These are phyloP conservation scores for Aspergillus calidoustus DNA, from an alignment of 2,329 filamentous ascomycete genomes.

Conservation along the genomic window DNA sequence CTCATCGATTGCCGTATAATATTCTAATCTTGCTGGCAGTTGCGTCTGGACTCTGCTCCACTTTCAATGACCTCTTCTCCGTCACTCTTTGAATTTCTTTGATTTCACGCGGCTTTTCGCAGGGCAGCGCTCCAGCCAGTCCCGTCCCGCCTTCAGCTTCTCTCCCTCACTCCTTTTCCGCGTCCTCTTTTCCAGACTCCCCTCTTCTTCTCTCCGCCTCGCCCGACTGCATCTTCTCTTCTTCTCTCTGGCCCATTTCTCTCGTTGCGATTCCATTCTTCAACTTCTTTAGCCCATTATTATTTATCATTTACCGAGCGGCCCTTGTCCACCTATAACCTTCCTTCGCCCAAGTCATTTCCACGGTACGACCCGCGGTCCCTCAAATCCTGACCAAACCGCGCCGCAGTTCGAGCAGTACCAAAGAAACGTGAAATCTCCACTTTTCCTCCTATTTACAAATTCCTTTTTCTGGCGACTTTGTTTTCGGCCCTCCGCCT, in stretches of 20 bases:
- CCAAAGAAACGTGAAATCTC: slow-evolving; percentile 18
- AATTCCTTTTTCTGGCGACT: slow-evolving; percentile 38
- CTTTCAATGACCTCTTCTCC: slow-evolving; percentile 13
- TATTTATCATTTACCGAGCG: background rate
- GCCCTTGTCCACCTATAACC: slow-evolving; percentile 11
- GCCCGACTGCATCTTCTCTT: slow-evolving; percentile 1
- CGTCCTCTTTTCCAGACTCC: slow-evolving; percentile 7
- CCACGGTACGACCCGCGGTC: slow-evolving; percentile 28
- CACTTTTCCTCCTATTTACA: slow-evolving; percentile 38
- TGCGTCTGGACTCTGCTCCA: slow-evolving; percentile 2
- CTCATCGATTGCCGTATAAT: background rate
- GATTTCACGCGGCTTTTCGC: background rate
- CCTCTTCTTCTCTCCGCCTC: slow-evolving; percentile 3
- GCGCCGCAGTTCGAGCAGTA: slow-evolving; percentile 18
- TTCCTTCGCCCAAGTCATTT: slow-evolving; percentile 19
- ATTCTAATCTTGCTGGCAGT: background rate
- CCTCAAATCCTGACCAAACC: slow-evolving; percentile 21
- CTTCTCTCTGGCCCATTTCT: background rate
- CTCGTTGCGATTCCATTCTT: slow-evolving; percentile 10
- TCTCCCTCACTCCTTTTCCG: slow-evolving; percentile 11
- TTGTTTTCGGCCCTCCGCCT: slow-evolving; percentile 20
- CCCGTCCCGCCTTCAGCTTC: slow-evolving; percentile 9
- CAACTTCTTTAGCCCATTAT: slow-evolving; percentile 8
- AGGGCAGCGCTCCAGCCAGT: slow-evolving; percentile 6
- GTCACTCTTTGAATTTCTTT: slow-evolving; percentile 19